Base-by-base conservation (phyloP, 2,329 filamentous ascomycete species). In the Trichoderma sp. region DNA sequence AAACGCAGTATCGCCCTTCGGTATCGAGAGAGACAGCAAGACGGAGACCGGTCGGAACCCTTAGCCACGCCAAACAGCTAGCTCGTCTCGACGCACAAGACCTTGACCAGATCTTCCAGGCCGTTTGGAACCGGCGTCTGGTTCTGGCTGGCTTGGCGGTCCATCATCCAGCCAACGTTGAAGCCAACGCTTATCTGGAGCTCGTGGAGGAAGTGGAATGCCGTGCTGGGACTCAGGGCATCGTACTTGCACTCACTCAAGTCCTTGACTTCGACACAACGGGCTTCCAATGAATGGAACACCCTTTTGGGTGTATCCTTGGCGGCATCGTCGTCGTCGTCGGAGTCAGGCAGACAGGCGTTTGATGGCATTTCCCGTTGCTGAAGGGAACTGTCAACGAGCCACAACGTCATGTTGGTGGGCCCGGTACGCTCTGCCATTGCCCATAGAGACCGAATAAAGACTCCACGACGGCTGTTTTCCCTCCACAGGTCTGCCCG, bases 201-300 rank as follows among this genome's bases (percentile, higher is more conserved):
- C 54, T 37, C 34, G 21, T 51, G 39, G 28, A 66, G 64, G 11
- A 59, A 66, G 18, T 51, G 64, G 10, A 66, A 66, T 7, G 43
- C 54, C 10, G 64, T 66, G 21, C 16, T 55, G 10, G 32, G 34
- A n/a, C 21, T 24, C 1, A 18, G 14, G 28, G 24, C 30, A 18
- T 59, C 16, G 54, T 56, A 66, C 8, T 16, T 8, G 64, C 64
- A 66, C 5, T 51, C 39, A 2, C 37, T 34, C 7, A 59, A 2
- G 16, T 26, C 54, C 6, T 30, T n/a, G 28, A 59, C 28, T 16
- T 66, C 54, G 51, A 66, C 21, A 8, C 49, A 66, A 3, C 30
- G 37, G 3, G 13, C 26, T 39, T 21, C 21, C 8, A 14, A 16
- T 4, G 54, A 54, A 3, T 59, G 54, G 39, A 66, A 66, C 2